Conservation (phyloP, 441 rosid genomes). For the Viola pubescens region DNA sequence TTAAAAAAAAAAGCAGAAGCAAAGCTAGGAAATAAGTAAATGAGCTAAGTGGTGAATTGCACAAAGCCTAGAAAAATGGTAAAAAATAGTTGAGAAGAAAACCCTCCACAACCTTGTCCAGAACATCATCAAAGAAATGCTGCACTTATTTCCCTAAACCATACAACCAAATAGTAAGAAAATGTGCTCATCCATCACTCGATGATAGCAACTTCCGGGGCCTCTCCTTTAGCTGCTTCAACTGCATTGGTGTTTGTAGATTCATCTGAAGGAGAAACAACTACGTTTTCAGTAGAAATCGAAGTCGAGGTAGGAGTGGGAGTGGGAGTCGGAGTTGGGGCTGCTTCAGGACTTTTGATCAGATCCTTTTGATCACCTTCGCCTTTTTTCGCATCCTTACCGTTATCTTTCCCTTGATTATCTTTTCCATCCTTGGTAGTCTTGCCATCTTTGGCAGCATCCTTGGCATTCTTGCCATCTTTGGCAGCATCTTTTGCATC, state of each 20-base stretch:
- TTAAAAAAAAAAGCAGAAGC: too few species aligned
- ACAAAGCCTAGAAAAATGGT: not conserved
- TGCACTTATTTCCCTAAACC: not conserved
- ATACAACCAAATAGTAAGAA: not conserved
- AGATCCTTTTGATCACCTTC: not conserved
- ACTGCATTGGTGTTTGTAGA: slow-evolving; percentile 12
- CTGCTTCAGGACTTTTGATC: slow-evolving; percentile 15
- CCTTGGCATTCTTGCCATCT: not conserved
- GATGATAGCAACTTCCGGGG: slow-evolving; percentile 20
- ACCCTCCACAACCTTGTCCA: not conserved
- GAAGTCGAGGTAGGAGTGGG: not conserved
- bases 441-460: slow-evolving; percentile 8
- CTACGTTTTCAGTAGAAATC: slow-evolving; percentile 7
- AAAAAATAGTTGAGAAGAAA: not conserved
- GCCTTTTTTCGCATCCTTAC: not conserved
- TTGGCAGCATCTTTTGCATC: slow-evolving; percentile 21
- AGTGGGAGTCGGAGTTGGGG: not conserved
- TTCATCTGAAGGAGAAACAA: slow-evolving; percentile 26
- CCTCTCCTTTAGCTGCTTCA: slow-evolving; percentile 1
- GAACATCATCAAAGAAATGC: not conserved
- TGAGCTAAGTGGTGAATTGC: too few species aligned
- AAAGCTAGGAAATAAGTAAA: too few species aligned
- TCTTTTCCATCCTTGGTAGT: not conserved
- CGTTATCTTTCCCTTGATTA: not conserved
- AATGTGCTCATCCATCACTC: slow-evolving; percentile 22